Evolutionary conservation across 768 basidiomycete genomes (phyloP), one percentile per base, ranked within the genome.

Genomic region (Exsudoporus frostii): DNA sequence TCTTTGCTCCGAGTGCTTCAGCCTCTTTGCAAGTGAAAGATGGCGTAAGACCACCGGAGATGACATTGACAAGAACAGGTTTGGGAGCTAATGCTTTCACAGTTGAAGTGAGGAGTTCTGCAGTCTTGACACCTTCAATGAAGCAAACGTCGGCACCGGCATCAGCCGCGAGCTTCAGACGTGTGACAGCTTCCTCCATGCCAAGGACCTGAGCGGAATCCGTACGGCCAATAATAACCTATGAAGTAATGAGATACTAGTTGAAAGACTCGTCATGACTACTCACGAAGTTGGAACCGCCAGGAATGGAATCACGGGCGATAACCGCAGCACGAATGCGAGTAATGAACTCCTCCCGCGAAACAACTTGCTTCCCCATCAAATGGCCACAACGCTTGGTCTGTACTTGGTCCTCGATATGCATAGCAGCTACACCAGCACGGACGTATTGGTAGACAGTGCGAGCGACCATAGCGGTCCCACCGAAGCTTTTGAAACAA

Each of bases 371-470:
- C 69, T 91, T 91, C 44, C 89, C 88, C 65, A 88, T 76, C 40
- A 90, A 71, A 65, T 90, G 89, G 1, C 89, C 88, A 54, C 88
- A 90, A 50, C 88, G 66, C 68, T 90, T 90, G 1, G 86, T 89
- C 65, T 89, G 88, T 1, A 89, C 86, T 70, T 90, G 88, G 62
- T 89, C 88, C 68, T 90, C 88, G 36, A 90, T 89, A 65, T 90
- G 88, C 61, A 88, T 75, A 4, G 74, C 88, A 17, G 88, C 88
- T 20, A 89, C 81, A 27, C 88, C 88, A 14, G 85, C 80, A 42
- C 78, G 78, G 5, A 73, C 79, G 55, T 89, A 90, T 66, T 86
- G 80, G n/a, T 73, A 77, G 10, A 90, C 84, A 3, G 88, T 90
- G 36, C 87, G 85, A 11, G 85, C 85, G 27, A 90, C 81, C 76